Base-by-base conservation (phyloP, 352 stramenopile species). In the Stephanocyclus meneghinianus region DNA sequence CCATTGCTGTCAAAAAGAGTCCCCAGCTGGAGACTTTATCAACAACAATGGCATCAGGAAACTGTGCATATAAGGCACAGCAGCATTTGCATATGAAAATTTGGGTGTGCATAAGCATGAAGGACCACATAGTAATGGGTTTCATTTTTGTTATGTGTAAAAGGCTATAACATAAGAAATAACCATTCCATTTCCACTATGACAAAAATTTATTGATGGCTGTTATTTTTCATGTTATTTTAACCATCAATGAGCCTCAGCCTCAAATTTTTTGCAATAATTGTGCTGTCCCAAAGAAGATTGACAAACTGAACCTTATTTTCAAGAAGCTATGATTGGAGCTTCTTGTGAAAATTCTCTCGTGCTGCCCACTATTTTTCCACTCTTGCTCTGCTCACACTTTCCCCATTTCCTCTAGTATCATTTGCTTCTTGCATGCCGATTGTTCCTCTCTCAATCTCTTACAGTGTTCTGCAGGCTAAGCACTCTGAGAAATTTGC, bases 41-140 rank as follows among this genome's bases (percentile, higher is more conserved):
- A 97, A 96, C 57, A 87, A 96, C 63, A 95, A 99, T 79, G 97
- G 97, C 71, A 96, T 91, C 1, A 95, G 96, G 6, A 95, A 96
- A 64, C 79, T 59, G 55, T 97, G 91, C 11, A 97, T 98, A 71
- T 98, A 97, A 67, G 95, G 95, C 44, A 90, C 89, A 60, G 93
- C 94, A 30, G 95, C 94, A n/a, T 98, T 99, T 88, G 76, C 89
- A 13, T 96, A 99, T 71, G 97, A 99, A 96, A 94, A 92, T 82
- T 90, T 94, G 59, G 69, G 69, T 26, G 30, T 61, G 16, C 80
- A 90, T 48, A 90, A 90, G 53, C 89, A 94, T 71, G 78, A 88
- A 48, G 96, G 96, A 6, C 89, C 95, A 0, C 95, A 97, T 76
- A 96, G 94, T 30, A 98, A 99, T 78, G 78, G 73, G 16, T 86